A percentile compares a stretch with the other conserved stretches of the same genome.
Evolutionary conservation across 345 rosid genomes (phyloP).

Genomic region (Melaleuca quinquenervia): DNA sequence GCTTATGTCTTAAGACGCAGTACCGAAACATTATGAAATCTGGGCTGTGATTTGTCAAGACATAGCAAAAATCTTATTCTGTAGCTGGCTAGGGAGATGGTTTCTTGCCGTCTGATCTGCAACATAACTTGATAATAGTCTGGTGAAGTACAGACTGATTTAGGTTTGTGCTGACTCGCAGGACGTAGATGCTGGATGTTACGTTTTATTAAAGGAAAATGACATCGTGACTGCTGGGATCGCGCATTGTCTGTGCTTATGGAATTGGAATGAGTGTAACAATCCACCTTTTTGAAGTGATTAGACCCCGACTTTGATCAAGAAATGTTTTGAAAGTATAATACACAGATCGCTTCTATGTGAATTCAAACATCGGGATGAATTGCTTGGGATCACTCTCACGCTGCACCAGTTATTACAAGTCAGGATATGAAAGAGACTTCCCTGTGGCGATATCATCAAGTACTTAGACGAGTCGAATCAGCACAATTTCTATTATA

Average conservation of each 20-base stretch:
- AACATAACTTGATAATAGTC: neutral
- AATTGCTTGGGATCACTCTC: neutral
- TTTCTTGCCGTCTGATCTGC: neutral
- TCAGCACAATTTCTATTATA: too few species aligned
- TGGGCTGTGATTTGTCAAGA: neutral
- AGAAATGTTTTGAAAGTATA: neutral
- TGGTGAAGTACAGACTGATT: neutral
- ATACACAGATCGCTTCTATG: neutral
- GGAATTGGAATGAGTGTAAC: neutral
- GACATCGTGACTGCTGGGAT: fast-evolving
- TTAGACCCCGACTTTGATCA: neutral
- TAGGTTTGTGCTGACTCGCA: neutral
- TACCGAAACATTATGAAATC: neutral
- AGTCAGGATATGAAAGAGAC: too few species aligned
- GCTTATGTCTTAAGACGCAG: neutral
- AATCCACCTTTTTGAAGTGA: neutral
- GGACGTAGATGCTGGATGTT: neutral
- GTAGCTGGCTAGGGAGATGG: neutral
- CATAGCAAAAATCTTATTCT: neutral
- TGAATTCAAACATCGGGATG: neutral
- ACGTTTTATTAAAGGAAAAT: neutral
- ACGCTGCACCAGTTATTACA: neutral
- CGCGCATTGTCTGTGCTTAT: neutral
- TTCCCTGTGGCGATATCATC: too few species aligned
- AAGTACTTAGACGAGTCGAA: too few species aligned